Conservation (phyloP, 208 protist genomes). For the Borovskyia barvae region DNA sequence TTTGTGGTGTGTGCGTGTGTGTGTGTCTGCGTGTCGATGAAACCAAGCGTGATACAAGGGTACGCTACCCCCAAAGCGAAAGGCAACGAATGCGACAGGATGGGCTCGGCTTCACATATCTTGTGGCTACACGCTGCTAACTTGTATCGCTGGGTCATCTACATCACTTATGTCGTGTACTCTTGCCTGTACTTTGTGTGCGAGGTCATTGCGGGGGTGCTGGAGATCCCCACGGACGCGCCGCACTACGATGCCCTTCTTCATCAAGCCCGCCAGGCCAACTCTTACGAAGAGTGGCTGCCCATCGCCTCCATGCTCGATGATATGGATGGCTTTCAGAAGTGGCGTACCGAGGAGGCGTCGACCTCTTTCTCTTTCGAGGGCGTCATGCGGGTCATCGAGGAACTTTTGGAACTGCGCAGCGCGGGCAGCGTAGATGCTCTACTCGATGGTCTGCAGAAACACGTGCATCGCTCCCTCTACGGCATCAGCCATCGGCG, state of each 20-base stretch:
- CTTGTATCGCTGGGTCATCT: constrained; percentile 11
- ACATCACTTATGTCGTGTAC: constrained; percentile 24
- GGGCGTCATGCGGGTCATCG: constrained; percentile 40
- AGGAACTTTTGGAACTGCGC: constrained; percentile 41
- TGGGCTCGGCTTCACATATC: constrained; percentile 2
- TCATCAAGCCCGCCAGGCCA: constrained; percentile 11
- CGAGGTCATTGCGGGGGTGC: constrained; percentile 42
- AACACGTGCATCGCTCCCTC: constrained; percentile 47
- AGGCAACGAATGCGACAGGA: too few species aligned
- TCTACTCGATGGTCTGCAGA: constrained; percentile 38
- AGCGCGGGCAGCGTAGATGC: constrained; percentile 22
- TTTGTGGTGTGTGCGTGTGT: too few species aligned
- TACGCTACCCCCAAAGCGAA: too few species aligned
- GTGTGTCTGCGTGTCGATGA: too few species aligned
- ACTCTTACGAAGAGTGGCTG: constrained; percentile 50
- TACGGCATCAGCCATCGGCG: constrained; percentile 54
- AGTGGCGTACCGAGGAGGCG: constrained; percentile 40
- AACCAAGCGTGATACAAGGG: too few species aligned
- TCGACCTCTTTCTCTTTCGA: constrained; percentile 41
- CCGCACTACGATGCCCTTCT: constrained; percentile 29
- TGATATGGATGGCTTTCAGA: constrained; percentile 53
- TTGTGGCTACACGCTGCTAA: constrained; percentile 5
- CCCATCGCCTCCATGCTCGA: constrained; percentile 40
- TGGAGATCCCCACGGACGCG: constrained; percentile 36
- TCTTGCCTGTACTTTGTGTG: constrained; percentile 23